phyloP scores from a whole-genome alignment of 1,139 yeast genomes.

The Zygoascus hellenicus region DNA sequence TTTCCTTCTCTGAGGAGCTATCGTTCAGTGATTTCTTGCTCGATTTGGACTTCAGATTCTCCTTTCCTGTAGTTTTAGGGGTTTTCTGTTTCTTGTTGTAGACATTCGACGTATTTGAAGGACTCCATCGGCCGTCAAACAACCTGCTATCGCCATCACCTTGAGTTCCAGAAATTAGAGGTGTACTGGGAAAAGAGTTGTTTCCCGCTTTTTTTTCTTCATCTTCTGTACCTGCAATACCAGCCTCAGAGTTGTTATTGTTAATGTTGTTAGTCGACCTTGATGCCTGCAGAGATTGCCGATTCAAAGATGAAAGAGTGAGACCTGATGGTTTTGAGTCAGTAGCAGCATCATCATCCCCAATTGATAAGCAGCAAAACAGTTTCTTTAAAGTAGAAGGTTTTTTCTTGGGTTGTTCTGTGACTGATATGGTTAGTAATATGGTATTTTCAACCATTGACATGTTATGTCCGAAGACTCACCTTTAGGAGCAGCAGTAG shows the following conservation, averaged over 20 bases:
- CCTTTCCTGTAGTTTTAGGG: background rate
- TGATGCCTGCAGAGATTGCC: background rate
- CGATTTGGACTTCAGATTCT: background rate
- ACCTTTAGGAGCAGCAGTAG: background rate
- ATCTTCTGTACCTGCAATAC: background rate
- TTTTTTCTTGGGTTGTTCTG: background rate
- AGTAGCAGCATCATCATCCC: background rate
- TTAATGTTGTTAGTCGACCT: too few relatives aligned
- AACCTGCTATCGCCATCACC: conserved; percentile 5
- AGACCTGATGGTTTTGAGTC: background rate
- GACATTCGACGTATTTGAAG: conserved; percentile 3
- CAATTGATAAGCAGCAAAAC: background rate
- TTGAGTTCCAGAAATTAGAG: conserved; percentile 4
- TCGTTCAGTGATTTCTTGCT: background rate
- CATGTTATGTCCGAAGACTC: background rate
- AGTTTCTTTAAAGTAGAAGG: background rate
- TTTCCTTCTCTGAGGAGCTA: background rate
- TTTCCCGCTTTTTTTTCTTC: background rate
- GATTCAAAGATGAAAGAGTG: background rate
- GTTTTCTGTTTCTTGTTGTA: conserved; percentile 3
- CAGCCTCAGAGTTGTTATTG: background rate
- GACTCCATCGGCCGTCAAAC: conserved; percentile 10
- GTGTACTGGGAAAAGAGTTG: background rate
- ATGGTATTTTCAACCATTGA: background rate
- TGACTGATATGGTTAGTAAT: background rate